Conservation (phyloP, 108 stramenopile genomes). For the Fistulifera pelliculosa region DNA sequence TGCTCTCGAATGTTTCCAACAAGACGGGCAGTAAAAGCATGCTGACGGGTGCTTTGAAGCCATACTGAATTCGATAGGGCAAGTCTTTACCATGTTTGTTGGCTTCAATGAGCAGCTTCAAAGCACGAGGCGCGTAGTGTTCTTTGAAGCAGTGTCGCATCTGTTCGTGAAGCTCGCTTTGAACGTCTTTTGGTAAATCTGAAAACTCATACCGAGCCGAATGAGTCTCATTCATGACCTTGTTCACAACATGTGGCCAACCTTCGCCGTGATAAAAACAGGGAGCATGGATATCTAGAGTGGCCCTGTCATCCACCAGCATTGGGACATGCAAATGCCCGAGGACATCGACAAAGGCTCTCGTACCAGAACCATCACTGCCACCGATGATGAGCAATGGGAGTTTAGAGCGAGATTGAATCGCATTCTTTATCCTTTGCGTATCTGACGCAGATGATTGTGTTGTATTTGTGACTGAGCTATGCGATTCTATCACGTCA, state of each 20-base stretch:
- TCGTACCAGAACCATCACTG: slow-evolving; percentile 70
- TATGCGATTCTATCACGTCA: too few species aligned
- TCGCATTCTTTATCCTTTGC: too few species aligned
- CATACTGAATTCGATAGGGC: slow-evolving; percentile 17
- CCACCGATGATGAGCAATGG: slow-evolving; percentile 53
- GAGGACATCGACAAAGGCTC: slow-evolving; percentile 51
- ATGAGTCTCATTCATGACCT: slow-evolving; percentile 22
- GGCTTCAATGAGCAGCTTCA: not conserved
- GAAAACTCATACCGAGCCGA: slow-evolving; percentile 14
- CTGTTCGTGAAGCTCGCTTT: slow-evolving; percentile 10
- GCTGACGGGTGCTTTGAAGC: slow-evolving; percentile 71
- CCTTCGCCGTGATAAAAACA: slow-evolving; percentile 28
- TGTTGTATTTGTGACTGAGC: too few species aligned
- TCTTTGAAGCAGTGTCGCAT: not conserved
- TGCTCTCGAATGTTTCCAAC: slow-evolving; percentile 4
- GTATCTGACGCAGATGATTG: too few species aligned
- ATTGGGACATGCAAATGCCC: slow-evolving; percentile 45
- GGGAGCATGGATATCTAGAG: slow-evolving; percentile 53
- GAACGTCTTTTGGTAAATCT: slow-evolving; percentile 6
- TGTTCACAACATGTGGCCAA: slow-evolving; percentile 52
- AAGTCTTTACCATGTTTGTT: not conserved
- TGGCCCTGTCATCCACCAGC: slow-evolving; percentile 51
- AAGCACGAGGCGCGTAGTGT: not conserved
- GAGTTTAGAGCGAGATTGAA: not conserved
- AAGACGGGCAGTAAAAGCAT: slow-evolving; percentile 65